These are phyloP conservation scores for Paramyrothecium sp. DNA, from an alignment of 2,329 filamentous ascomycete species.

Conservation along the genomic window DNA sequence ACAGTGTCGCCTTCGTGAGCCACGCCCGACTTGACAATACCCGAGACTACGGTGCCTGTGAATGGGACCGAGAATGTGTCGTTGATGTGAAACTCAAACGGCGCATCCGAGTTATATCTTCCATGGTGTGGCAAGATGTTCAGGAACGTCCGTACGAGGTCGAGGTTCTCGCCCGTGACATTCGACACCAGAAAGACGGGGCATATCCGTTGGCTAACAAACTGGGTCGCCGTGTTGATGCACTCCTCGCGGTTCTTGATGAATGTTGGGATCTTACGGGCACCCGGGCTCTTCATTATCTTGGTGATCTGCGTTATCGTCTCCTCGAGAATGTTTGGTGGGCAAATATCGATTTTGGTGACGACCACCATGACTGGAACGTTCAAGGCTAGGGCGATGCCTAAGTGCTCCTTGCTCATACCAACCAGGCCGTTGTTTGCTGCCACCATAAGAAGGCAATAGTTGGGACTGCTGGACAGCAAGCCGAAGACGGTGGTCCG, in stretches of 20 bases:
- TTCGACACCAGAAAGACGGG: conserved; percentile 98
- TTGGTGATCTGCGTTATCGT: conserved; percentile 89
- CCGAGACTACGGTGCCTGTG: conserved; percentile 92
- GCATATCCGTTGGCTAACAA: conserved; percentile 92
- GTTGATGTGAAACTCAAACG: conserved; percentile 94
- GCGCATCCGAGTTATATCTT: conserved; percentile 82
- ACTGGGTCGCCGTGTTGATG: conserved; percentile 92
- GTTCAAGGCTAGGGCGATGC: conserved; percentile 90
- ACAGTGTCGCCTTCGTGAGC: conserved; percentile 89
- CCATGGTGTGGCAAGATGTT: conserved; percentile 95
- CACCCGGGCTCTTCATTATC: conserved; percentile 91
- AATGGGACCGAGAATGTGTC: conserved; percentile 98
- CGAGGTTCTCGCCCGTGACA: conserved; percentile 87
- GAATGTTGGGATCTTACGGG: conserved; percentile 93
- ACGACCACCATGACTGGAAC: conserved; percentile 97
- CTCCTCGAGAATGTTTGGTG: conserved; percentile 90
- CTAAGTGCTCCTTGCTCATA: conserved; percentile 97
- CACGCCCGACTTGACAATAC: conserved; percentile 84
- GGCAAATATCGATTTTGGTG: conserved; percentile 98
- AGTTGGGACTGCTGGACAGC: conserved; percentile 91
- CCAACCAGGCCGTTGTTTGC: conserved; percentile 96
- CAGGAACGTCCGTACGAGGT: conserved; percentile 87
- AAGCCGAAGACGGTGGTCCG: conserved; percentile 96
- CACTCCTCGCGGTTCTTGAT: conserved; percentile 90
- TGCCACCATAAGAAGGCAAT: conserved; percentile 96